Evolutionary conservation across 352 stramenopile species (phyloP), one percentile per base, ranked within the genome.

Genomic region (Phytophthora cactorum): DNA sequence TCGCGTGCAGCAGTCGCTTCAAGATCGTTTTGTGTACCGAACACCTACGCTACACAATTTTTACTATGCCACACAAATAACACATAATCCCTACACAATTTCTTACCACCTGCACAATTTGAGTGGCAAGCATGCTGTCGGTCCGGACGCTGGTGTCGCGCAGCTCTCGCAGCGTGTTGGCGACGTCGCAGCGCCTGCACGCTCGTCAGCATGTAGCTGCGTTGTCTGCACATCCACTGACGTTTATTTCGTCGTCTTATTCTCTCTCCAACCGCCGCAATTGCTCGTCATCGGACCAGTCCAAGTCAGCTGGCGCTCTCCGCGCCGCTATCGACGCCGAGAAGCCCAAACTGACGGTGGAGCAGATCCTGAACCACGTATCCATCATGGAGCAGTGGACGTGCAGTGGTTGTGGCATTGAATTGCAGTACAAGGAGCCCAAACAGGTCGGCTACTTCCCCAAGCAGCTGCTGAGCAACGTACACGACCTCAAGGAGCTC

Each of bases 321-420:
- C 43, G 34, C 5, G 27, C 53, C 52, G 60, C 44, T 49, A 5
- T n/a, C 14, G 50, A 39, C 29, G 41, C 29, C 32, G 12, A 67
- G 28, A 45, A 43, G 51, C 45, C 55, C 5, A 34, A 47, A 17
- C 52, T 92, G 17, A 82, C 65, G 2, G 56, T 89, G 34, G 84
- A 91, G 3, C 84, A 87, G 39, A 80, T 93, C 38, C 46, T 86
- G 11, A 86, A 75, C 55, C 88, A 96, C 55, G 73, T 94, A 47
- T 84, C 86, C 9, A 66, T 96, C 22, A 96, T 96, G 88, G 88
- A 96, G 72, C 64, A 89, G 52, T 92, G 87, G 80, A 86, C 74
- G 6, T 96, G 88, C 78, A 93, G 78, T 51, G 88, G 88, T 44
- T 96, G 88, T 43, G 88, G 88, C 46, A 94, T 96, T 53, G 84